These are phyloP conservation scores for Paraphoma chrysanthemicola DNA, from an alignment of 2,329 filamentous ascomycete genomes.

Conservation along the genomic window DNA sequence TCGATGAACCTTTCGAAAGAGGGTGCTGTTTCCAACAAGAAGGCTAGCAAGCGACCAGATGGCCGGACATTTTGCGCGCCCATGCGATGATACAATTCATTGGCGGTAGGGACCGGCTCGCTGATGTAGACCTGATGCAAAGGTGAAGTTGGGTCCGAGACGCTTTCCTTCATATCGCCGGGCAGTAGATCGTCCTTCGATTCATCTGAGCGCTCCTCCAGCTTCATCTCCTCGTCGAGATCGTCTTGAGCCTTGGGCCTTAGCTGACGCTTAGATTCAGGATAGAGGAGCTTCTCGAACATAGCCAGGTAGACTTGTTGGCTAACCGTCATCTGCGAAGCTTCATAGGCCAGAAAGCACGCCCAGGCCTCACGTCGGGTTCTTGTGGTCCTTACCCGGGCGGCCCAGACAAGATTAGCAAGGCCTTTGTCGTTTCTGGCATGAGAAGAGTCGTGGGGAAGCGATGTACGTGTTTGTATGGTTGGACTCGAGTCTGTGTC, in stretches of 20 bases:
- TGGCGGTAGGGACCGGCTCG: conserved; percentile 65
- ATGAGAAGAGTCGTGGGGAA: conserved; percentile 29
- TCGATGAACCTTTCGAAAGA: conserved; percentile 26
- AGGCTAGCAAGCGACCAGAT: conserved; percentile 58
- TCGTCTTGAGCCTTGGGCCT: conserved; percentile 8
- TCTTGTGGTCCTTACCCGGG: conserved; percentile 65
- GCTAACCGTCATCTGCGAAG: conserved; percentile 46
- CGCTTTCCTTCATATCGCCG: conserved; percentile 66
- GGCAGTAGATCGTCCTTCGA: conserved; percentile 52
- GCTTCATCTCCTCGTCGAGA: not conserved
- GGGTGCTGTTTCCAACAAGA: conserved; percentile 58
- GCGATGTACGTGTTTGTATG: conserved; percentile 63
- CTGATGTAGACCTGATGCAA: conserved; percentile 70
- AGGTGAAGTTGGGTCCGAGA: conserved; percentile 64
- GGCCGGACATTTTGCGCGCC: conserved; percentile 57
- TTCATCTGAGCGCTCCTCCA: conserved; percentile 3
- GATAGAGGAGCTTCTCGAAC: conserved; percentile 61
- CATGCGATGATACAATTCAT: conserved; percentile 68
- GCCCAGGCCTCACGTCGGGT: conserved; percentile 71
- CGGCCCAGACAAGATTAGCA: conserved; percentile 58
- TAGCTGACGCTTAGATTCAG: conserved; percentile 11
- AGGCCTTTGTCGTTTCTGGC: conserved; percentile 6
- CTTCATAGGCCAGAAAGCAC: conserved; percentile 65
- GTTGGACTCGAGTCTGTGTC: conserved; percentile 69
- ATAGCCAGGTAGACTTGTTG: conserved; percentile 62